A percentile compares a stretch with the other conserved stretches of the same genome.
Evolutionary conservation across 1,284 basidiomycete genomes (phyloP).

Genomic region (Cryptococcus sp.): DNA sequence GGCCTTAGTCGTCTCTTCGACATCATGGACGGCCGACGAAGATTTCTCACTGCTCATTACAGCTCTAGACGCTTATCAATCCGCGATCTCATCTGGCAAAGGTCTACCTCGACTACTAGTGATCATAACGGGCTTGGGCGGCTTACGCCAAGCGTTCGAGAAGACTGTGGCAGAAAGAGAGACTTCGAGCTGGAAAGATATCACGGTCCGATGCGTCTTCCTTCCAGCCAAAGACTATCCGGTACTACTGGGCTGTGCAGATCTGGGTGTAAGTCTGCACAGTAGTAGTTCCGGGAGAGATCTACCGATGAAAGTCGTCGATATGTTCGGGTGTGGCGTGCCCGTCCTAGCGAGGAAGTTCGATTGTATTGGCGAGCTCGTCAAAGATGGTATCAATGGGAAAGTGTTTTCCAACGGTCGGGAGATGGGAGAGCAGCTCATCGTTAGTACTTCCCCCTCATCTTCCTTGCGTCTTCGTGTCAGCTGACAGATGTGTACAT

Average conservation of each 20-base stretch:
- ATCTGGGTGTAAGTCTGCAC: slow-evolving; percentile 89
- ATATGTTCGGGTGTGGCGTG: slow-evolving; percentile 96
- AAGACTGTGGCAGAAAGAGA: slow-evolving; percentile 61
- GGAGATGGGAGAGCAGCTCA: slow-evolving; percentile 71
- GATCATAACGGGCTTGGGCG: slow-evolving; percentile 91
- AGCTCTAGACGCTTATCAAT: slow-evolving; percentile 64
- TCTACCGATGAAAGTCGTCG: slow-evolving; percentile 98
- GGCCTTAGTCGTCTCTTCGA: slow-evolving; percentile 85
- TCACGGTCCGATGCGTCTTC: slow-evolving; percentile 83
- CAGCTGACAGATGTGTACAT: not conserved
- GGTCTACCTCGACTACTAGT: slow-evolving; percentile 73
- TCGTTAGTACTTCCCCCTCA: slow-evolving; percentile 56
- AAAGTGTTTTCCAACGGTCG: slow-evolving; percentile 69
- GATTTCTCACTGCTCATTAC: slow-evolving; percentile 83
- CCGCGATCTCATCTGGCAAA: slow-evolving; percentile 19
- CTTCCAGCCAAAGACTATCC: slow-evolving; percentile 87
- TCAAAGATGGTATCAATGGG: slow-evolving; percentile 80
- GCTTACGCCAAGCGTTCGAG: slow-evolving; percentile 74
- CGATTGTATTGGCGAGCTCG: slow-evolving; percentile 80
- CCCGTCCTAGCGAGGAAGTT: slow-evolving; percentile 92
- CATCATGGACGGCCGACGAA: slow-evolving; percentile 97
- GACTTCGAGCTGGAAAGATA: slow-evolving; percentile 67
- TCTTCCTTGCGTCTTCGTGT: not conserved
- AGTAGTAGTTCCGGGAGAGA: slow-evolving; percentile 87
- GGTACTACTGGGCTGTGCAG: slow-evolving; percentile 79